Evolutionary conservation across 2,329 filamentous ascomycete genomes (phyloP).

Genomic region (Trichoderma atroviride): DNA sequence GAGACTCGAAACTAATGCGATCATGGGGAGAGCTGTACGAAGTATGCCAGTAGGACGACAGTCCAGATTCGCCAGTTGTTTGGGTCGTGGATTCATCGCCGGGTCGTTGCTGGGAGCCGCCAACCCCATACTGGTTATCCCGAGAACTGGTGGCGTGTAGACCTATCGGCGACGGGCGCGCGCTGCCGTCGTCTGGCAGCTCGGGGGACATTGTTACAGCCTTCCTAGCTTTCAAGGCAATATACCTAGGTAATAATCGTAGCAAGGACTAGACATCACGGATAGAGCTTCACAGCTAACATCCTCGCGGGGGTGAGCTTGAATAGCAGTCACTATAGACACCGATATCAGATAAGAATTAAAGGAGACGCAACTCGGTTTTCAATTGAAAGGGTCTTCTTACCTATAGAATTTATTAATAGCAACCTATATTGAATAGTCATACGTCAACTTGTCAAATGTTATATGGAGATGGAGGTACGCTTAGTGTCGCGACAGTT

Average conservation of each 20-base stretch:
- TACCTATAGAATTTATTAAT: neutral
- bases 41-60: constrained; percentile 58
- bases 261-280: constrained; percentile 11
- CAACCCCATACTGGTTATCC: constrained; percentile 20
- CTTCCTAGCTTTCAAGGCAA: neutral
- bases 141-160: constrained; percentile 60
- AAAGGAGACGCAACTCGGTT: neutral
- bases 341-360: neutral
- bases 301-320: neutral
- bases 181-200: constrained; percentile 33
- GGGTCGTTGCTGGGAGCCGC: neutral
- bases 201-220: constrained; percentile 38
- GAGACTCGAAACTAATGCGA: constrained; percentile 47
- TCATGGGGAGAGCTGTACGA: constrained; percentile 46
- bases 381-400: neutral
- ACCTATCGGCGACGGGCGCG: constrained; percentile 57
- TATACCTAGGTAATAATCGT: neutral
- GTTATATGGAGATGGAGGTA: neutral
- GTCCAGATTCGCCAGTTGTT: constrained; percentile 44
- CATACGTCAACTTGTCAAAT: neutral
- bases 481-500: neutral
- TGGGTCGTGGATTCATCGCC: constrained; percentile 29
- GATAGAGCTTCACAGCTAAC: neutral
- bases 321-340: neutral
- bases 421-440: neutral